phyloP scores from a whole-genome alignment of 2,329 filamentous ascomycete species.

The Shiraia sp. region DNA sequence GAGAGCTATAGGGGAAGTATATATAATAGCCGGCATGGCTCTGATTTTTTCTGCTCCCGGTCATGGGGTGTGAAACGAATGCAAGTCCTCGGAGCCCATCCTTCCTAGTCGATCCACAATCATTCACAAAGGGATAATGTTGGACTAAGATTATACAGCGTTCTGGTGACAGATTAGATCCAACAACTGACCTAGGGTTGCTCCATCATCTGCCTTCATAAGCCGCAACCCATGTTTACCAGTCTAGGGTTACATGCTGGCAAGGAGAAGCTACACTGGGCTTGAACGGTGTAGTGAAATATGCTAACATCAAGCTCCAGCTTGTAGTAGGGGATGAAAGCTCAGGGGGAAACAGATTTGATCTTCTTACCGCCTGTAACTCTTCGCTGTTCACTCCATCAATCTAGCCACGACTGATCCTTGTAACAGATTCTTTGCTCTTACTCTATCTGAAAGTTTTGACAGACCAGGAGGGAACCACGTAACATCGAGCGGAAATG shows the following conservation, averaged over 20 bases:
- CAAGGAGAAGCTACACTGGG: no score
- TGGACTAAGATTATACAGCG: constrained; percentile 5
- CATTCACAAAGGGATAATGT: constrained; percentile 6
- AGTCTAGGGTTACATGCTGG: no score
- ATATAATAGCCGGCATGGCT: constrained; percentile 6
- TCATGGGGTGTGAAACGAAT: neutral
- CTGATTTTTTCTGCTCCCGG: constrained; percentile 1
- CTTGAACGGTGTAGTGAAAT: no score
- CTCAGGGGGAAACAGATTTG: no score
- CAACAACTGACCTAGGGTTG: constrained; percentile 11
- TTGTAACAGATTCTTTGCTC: no score
- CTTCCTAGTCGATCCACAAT: neutral
- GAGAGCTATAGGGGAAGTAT: constrained; percentile 6
- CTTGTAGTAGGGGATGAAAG: no score
- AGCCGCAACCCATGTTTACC: constrained; percentile 7
- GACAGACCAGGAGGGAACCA: neutral
- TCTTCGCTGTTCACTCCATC: no score
- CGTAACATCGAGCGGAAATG: constrained; percentile 1
- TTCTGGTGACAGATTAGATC: constrained; percentile 16
- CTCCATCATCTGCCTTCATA: constrained; percentile 24
- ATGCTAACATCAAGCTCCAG: no score
- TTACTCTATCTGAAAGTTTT: no score
- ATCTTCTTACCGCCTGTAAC: no score
- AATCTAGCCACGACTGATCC: no score
- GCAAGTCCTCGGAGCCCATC: no score